These are phyloP conservation scores for Megacollybia marginata DNA, from an alignment of 768 basidiomycete genomes.

Conservation along the genomic window DNA sequence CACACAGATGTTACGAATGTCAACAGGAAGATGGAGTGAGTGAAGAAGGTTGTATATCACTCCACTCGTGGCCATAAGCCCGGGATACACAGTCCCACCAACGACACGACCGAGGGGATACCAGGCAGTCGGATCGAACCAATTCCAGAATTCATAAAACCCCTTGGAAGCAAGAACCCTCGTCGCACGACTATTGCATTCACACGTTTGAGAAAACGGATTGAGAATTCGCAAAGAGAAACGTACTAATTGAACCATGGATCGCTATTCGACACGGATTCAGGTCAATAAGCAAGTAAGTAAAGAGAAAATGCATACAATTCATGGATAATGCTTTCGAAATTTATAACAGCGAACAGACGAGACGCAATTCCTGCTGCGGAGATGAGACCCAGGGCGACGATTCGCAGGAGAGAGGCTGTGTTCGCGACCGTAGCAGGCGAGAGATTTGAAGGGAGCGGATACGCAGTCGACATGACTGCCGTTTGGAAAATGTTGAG, in stretches of 20 bases:
- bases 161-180: constrained; percentile 85
- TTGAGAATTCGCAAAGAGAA: not conserved
- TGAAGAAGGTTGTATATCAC: constrained; percentile 92
- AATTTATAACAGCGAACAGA: constrained; percentile 94
- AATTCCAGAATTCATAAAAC: constrained; percentile 99
- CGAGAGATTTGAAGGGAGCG: constrained; percentile 64
- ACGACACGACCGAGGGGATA: constrained; percentile 98
- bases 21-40: constrained; percentile 87
- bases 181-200: constrained; percentile 77
- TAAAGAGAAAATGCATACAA: constrained; percentile 55
- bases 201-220: not conserved
- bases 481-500: not conserved
- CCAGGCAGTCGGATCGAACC: constrained; percentile 99
- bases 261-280: constrained; percentile 46
- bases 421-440: constrained; percentile 75
- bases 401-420: constrained; percentile 83
- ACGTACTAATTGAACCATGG: constrained; percentile 99
- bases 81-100: constrained; percentile 97
- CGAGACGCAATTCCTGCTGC: constrained; percentile 93
- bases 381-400: constrained; percentile 86
- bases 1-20: constrained; percentile 96
- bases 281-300: not conserved
- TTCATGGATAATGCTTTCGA: constrained; percentile 99
- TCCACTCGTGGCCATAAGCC: constrained; percentile 96
- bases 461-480: constrained; percentile 71